phyloP scores from a whole-genome alignment of 2,329 filamentous ascomycete species.

The Ophiocordyceps australis region DNA sequence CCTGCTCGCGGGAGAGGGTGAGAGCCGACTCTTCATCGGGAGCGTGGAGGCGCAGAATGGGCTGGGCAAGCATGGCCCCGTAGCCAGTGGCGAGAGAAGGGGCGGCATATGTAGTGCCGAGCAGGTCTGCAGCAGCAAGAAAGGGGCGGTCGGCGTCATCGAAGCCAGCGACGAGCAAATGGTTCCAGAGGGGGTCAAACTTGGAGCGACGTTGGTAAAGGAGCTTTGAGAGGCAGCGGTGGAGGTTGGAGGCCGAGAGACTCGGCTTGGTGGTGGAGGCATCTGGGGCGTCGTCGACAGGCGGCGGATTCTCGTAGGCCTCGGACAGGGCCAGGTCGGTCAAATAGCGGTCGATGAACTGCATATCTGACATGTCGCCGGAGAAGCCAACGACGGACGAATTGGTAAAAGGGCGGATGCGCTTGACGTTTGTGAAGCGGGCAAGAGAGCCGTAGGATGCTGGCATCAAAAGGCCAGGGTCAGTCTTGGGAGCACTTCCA shows the following conservation, averaged over 20 bases:
- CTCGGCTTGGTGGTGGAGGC: slow-evolving; percentile 18
- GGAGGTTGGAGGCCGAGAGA: slow-evolving; percentile 83
- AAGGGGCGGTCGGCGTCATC: slow-evolving; percentile 69
- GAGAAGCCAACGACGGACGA: slow-evolving; percentile 81
- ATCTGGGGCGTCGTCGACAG: too few species aligned
- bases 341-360: slow-evolving; percentile 88
- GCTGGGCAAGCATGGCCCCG: slow-evolving; percentile 81
- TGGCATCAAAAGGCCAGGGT: slow-evolving; percentile 14
- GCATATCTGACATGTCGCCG: slow-evolving; percentile 97
- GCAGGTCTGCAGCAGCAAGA: slow-evolving; percentile 77
- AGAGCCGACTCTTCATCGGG: slow-evolving; percentile 67
- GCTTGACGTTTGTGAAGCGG: slow-evolving; percentile 92
- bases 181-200: slow-evolving; percentile 97
- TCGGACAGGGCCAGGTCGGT: slow-evolving; percentile 74
- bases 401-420: slow-evolving; percentile 74
- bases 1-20: slow-evolving; percentile 57
- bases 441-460: slow-evolving; percentile 95
- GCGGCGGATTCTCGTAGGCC: slow-evolving; percentile 70
- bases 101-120: slow-evolving; percentile 79
- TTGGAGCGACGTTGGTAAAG: slow-evolving; percentile 89
- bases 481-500: background rate
- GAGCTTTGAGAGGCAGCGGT: slow-evolving; percentile 91
- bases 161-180: slow-evolving; percentile 77
- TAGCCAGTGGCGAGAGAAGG: slow-evolving; percentile 88
- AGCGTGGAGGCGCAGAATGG: slow-evolving; percentile 68